Base-by-base conservation (phyloP, 768 basidiomycete species). In the Leccinellum rugosiceps region DNA sequence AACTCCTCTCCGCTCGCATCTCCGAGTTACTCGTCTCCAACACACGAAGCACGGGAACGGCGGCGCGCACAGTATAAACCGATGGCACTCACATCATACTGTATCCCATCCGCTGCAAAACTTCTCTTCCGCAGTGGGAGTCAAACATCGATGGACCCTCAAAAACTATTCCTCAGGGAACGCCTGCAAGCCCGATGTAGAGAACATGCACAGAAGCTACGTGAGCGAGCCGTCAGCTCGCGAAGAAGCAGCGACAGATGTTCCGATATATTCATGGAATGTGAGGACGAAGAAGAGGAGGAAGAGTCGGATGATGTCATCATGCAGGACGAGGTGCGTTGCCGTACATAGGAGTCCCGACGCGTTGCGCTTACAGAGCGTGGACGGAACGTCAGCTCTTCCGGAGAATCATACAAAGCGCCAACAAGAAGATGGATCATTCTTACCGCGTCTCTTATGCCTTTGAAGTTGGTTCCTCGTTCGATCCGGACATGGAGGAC, bases 401-500 rank as follows among this genome's bases (percentile, higher is more conserved):
- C 64, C 76, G 79, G 41, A 79, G 88, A 50, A 86, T 90, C 28
- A 76, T 90, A 70, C 74, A 76, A 7, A 83, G 80, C 64, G 72
- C 81, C 13, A 78, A 76, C 31, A 74, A 78, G 11, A 84, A 79
- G 63, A 68, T 73, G 17, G 74, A 67, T 3, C 81, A 88, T 64
- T 69, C 77, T 2, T 88, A 85, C 62, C 78, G 81, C 9, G 66
- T 87, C 3, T 89, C 87, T 2, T 90, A 86, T 58, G 78, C 81
- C 26, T 66, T 74, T 17, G 87, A 89, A 56, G 87, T 90, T 3
- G 88, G 88, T 6, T 88, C 87, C 15, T 90, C 88, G 1, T 82
- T 88, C 57, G 88, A 90, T 66, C 88, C 88, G 5, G 83, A 83
- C 66, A 72, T 88, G 65, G 86, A 90, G 32, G 86, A 89, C 56